Percentiles rank a stretch among this genome's conserved stretches.
Conservation (phyloP, 805 yeast species). For the Maudiozyma saulgeensis region DNA sequence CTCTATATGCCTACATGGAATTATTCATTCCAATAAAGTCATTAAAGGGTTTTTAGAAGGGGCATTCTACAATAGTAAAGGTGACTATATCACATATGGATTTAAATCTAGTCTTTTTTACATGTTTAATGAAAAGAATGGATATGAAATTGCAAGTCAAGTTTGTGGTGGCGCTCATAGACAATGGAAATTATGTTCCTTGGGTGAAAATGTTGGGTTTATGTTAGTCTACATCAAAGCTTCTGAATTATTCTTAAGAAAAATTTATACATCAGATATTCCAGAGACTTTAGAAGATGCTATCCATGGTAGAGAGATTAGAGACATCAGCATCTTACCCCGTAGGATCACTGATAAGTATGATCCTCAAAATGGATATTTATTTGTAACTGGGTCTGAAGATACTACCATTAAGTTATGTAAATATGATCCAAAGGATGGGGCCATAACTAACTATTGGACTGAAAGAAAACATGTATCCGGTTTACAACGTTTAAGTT, state of each 20-base stretch:
- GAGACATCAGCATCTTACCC: slow-evolving; percentile 54
- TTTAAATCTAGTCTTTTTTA: slow-evolving; percentile 73
- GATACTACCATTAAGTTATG: slow-evolving; percentile 73
- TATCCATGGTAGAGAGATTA: slow-evolving; percentile 84
- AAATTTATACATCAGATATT: slow-evolving; percentile 17
- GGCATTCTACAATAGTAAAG: slow-evolving; percentile 34
- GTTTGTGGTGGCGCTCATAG: slow-evolving; percentile 90
- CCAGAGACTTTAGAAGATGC: slow-evolving; percentile 44
- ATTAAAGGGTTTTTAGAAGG: slow-evolving; percentile 81
- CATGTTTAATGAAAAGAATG: slow-evolving; percentile 72
- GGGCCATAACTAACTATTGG: slow-evolving; percentile 42
- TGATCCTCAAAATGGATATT: slow-evolving; percentile 16
- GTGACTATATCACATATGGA: slow-evolving; percentile 60
- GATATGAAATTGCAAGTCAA: slow-evolving; percentile 58
- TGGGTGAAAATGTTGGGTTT: slow-evolving; percentile 21
- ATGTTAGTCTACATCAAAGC: slow-evolving; percentile 54
- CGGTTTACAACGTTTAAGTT: slow-evolving; percentile 69
- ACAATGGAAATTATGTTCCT: slow-evolving; percentile 51
- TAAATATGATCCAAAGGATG: slow-evolving; percentile 26
- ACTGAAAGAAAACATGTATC: slow-evolving; percentile 75
- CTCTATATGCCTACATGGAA: slow-evolving; percentile 4
- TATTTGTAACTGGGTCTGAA: slow-evolving; percentile 76
- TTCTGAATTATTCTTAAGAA: slow-evolving; percentile 36
- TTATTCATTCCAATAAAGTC: slow-evolving; percentile 50
- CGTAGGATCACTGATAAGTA: slow-evolving; percentile 23